A percentile compares a stretch with the other conserved stretches of the same genome.
Conservation (phyloP, 345 rosid genomes). For the Lepidium africanum region DNA sequence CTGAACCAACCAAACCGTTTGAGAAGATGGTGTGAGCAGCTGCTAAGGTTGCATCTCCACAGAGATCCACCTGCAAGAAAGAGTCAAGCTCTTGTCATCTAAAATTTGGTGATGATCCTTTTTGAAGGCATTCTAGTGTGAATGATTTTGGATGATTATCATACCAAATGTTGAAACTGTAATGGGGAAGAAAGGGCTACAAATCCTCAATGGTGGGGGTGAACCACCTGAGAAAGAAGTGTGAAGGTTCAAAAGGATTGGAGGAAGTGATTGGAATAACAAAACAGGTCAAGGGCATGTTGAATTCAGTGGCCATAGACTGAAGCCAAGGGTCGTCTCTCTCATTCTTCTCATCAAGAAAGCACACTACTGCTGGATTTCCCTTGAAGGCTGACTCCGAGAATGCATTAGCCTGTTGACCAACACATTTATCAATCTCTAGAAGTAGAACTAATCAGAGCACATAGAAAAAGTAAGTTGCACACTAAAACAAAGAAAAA, state of each 20-base stretch:
- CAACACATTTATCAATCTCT: background rate
- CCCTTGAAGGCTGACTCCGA: slow-evolving; percentile 59
- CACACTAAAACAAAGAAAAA: background rate
- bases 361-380: slow-evolving; percentile 70
- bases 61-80: slow-evolving; percentile 39
- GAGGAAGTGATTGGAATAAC: background rate
- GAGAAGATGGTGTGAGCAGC: slow-evolving; percentile 57
- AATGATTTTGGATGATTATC: background rate
- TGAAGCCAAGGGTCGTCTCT: slow-evolving; percentile 3
- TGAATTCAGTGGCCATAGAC: no score
- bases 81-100: background rate
- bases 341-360: slow-evolving; percentile 39
- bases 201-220: slow-evolving; percentile 18
- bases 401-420: slow-evolving; percentile 58
- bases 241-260: background rate
- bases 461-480: background rate
- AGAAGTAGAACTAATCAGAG: background rate
- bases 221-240: slow-evolving; percentile 51
- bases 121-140: background rate
- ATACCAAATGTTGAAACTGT: background rate
- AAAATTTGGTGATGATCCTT: background rate
- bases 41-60: slow-evolving; percentile 79
- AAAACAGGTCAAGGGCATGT: no score
- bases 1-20: slow-evolving; percentile 33
- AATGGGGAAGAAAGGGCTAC: background rate